A percentile compares a stretch with the other conserved stretches of the same genome.
These are phyloP conservation scores for Bipolaris bicolor DNA, from an alignment of 2,329 filamentous ascomycete species.

Conservation along the genomic window DNA sequence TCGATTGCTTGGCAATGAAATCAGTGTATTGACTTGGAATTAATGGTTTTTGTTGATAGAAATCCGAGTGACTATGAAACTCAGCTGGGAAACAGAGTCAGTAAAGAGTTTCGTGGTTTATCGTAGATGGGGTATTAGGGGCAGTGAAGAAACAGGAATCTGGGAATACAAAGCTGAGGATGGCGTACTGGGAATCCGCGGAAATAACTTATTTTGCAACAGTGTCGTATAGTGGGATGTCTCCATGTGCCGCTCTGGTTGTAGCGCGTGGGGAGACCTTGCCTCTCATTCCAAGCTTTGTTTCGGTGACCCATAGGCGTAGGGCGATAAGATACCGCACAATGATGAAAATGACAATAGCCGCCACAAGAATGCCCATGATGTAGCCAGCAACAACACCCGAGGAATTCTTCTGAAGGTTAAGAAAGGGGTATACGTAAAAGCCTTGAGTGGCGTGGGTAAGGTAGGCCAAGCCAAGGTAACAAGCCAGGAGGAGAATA, in stretches of 20 bases:
- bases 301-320: constrained; percentile 54
- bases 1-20: not conserved
- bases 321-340: constrained; percentile 50
- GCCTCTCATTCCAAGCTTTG: constrained; percentile 50
- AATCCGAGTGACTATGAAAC: not conserved
- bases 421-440: constrained; percentile 81
- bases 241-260: constrained; percentile 24
- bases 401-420: constrained; percentile 57
- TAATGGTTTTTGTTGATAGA: not conserved
- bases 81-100: not conserved
- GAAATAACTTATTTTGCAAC: constrained; percentile 21
- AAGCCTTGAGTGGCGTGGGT: constrained; percentile 72
- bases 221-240: constrained; percentile 30
- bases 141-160: not conserved
- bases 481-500: constrained; percentile 72
- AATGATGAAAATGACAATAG: constrained; percentile 51
- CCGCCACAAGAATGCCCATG: constrained; percentile 54
- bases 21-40: not conserved
- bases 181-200: not conserved
- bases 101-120: not conserved
- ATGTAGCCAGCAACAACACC: constrained; percentile 69
- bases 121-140: constrained; percentile 1
- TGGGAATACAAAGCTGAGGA: not conserved
- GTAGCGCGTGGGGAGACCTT: constrained; percentile 32
- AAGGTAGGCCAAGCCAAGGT: constrained; percentile 76